Evolutionary conservation across 108 stramenopile genomes (phyloP), one percentile per base, ranked within the genome.

Genomic region (Hondaea fermentalgiana): DNA sequence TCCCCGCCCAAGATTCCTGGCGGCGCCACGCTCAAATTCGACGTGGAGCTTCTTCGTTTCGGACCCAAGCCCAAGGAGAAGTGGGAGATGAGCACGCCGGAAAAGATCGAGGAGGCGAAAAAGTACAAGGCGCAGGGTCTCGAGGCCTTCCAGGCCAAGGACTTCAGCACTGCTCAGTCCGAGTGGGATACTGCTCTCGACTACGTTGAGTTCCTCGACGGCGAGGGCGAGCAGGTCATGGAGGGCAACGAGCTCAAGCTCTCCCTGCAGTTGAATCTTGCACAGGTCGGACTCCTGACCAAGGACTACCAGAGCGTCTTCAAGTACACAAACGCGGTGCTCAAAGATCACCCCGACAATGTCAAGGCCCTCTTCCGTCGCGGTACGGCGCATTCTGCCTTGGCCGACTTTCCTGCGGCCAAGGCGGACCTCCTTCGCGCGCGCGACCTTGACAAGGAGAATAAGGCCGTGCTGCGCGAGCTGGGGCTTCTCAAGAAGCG

Each of bases 41-140:
- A 99, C 60, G 97, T 99, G 5, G 99, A 99, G 89, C 90, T 99
- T 17, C 87, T 99, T 5, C 93, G 90, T 58, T 96, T 98, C 91
- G 89, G 95, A 58, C 96, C 96, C 92, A 96, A 95, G 88, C 91
- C 92, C 12, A 96, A 96, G 90, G 93, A 96, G 91, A 93, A 91
- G 71, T 96, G 95, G 96, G 95, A 60, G 53, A 57, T 89, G 89
- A 58, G 49, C 42, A 29, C 89, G 10, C 19, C 44, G 8, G 89
- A 89, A 21, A 55, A 49, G 72, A 19, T 89, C 44, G 89, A 28
- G 4, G 51, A 49, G 23, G 87, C 87, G 14, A 47, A 57, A 8
- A 28, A 88, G 59, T 45, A 49, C 49, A 89, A 89, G 89, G 59
- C 49, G 49, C 5, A 49, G 72, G 89, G 89, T n/a, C 12, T 23